These are phyloP conservation scores for Tolypocladium ophioglossoides DNA, from an alignment of 2,329 filamentous ascomycete species.

Conservation along the genomic window DNA sequence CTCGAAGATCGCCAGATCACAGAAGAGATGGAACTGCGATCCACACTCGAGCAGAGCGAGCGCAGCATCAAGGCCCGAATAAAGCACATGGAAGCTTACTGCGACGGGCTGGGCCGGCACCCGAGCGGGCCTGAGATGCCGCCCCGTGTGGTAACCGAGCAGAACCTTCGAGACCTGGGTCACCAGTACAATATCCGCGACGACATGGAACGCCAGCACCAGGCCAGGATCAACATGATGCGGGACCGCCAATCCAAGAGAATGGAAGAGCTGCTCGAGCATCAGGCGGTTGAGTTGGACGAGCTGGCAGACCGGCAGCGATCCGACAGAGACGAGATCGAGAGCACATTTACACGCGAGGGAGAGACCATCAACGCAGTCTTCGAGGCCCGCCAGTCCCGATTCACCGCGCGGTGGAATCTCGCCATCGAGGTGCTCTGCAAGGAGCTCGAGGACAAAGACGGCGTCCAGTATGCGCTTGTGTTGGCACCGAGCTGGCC, in stretches of 20 bases:
- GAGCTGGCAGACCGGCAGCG: constrained; percentile 33
- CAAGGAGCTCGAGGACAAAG: constrained; percentile 37
- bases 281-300: constrained; percentile 41
- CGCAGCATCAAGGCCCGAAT: constrained; percentile 45
- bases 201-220: constrained; percentile 47
- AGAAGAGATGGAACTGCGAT: constrained; percentile 49
- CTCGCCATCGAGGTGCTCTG: constrained; percentile 42
- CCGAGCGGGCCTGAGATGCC: constrained; percentile 26
- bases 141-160: constrained; percentile 44
- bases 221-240: constrained; percentile 53
- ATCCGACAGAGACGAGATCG: constrained; percentile 37
- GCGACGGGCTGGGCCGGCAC: constrained; percentile 38
- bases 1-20: constrained; percentile 52
- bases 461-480: constrained; percentile 30
- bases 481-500: constrained; percentile 22
- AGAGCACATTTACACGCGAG: constrained; percentile 36
- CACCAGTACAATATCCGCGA: constrained; percentile 52
- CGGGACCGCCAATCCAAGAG: constrained; percentile 52
- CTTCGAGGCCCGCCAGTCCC: constrained; percentile 33
- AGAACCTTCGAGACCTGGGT: constrained; percentile 46
- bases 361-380: constrained; percentile 33
- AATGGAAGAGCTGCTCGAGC: constrained; percentile 46
- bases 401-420: constrained; percentile 39
- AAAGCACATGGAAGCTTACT: constrained; percentile 59
- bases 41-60: constrained; percentile 44